Percentiles rank a stretch among this genome's conserved stretches.
phyloP scores from a whole-genome alignment of 2,329 filamentous ascomycete species.

The Paecilomyces fulvus region DNA sequence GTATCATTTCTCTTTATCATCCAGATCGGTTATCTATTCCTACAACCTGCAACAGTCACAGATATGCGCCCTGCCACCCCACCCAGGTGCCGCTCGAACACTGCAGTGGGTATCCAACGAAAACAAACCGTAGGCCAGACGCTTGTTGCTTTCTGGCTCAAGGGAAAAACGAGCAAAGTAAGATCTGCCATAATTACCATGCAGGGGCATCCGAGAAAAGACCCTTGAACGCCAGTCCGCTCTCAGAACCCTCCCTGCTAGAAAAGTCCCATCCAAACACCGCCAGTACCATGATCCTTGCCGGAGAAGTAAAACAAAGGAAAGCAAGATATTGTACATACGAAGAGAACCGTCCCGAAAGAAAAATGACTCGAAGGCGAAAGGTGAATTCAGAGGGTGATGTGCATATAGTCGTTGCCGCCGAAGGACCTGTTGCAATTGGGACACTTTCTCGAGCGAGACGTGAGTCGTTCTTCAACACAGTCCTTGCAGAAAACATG shows the following conservation, averaged over 20 bases:
- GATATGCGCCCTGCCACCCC: slow-evolving; percentile 10
- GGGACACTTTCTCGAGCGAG: slow-evolving; percentile 89
- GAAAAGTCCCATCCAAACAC: slow-evolving; percentile 25
- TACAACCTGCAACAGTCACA: slow-evolving; percentile 19
- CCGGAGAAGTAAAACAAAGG: slow-evolving; percentile 10
- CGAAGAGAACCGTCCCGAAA: slow-evolving; percentile 10
- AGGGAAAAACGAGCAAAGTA: slow-evolving; percentile 11
- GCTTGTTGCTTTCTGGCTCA: slow-evolving; percentile 7
- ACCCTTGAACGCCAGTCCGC: slow-evolving; percentile 20
- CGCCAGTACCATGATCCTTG: slow-evolving; percentile 24
- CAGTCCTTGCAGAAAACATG: slow-evolving; percentile 90
- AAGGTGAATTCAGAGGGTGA: slow-evolving; percentile 33
- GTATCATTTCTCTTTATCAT: slow-evolving; percentile 15
- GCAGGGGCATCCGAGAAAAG: not conserved
- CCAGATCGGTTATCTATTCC: slow-evolving; percentile 19
- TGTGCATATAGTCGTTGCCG: slow-evolving; percentile 74
- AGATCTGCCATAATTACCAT: slow-evolving; percentile 5
- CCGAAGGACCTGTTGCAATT: slow-evolving; percentile 91
- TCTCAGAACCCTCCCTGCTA: slow-evolving; percentile 17
- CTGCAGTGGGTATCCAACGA: slow-evolving; percentile 23
- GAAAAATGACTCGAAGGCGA: slow-evolving; percentile 1
- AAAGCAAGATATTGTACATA: slow-evolving; percentile 28
- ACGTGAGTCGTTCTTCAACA: slow-evolving; percentile 79
- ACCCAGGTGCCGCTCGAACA: slow-evolving; percentile 15
- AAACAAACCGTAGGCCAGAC: slow-evolving; percentile 9